These are phyloP conservation scores for Leccinellum luteum DNA, from an alignment of 768 basidiomycete genomes.

Conservation along the genomic window DNA sequence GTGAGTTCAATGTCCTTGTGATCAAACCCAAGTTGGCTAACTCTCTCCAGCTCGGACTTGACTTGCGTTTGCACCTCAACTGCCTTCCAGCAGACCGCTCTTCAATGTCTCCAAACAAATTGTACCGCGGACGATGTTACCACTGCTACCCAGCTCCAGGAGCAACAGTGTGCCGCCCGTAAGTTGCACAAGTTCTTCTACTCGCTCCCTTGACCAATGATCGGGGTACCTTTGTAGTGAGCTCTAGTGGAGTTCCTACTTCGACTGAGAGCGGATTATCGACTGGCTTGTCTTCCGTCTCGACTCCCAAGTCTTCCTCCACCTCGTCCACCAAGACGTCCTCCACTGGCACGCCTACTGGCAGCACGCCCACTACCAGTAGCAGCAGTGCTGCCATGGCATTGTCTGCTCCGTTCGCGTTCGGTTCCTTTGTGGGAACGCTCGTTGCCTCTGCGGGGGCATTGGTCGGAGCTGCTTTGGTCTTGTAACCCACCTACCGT, in stretches of 20 bases:
- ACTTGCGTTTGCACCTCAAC: slow-evolving; percentile 38
- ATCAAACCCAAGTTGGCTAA: neutral
- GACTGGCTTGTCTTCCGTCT: neutral
- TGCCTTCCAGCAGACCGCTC: slow-evolving; percentile 36
- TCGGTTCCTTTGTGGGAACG: slow-evolving; percentile 16
- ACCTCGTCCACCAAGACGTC: neutral
- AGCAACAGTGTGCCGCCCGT: slow-evolving; percentile 31
- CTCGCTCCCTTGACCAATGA: neutral
- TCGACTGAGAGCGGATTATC: slow-evolving; percentile 1
- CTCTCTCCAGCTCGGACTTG: slow-evolving; percentile 35
- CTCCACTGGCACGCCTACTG: no score
- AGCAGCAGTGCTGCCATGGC: slow-evolving; percentile 18
- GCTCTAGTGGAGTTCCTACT: neutral
- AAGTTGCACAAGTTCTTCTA: neutral
- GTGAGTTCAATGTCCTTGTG: slow-evolving; percentile 8
- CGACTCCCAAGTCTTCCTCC: neutral
- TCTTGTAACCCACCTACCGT: slow-evolving; percentile 13
- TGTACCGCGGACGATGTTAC: slow-evolving; percentile 33
- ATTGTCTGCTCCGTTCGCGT: slow-evolving; percentile 15
- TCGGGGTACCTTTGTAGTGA: neutral
- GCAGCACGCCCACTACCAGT: neutral
- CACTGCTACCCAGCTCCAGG: slow-evolving; percentile 33
- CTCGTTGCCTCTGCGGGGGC: slow-evolving; percentile 27
- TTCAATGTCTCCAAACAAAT: slow-evolving; percentile 31
- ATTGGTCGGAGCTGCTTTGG: slow-evolving; percentile 24